These are phyloP conservation scores for Corymbia calophylla DNA, from an alignment of 441 rosid species.

Conservation along the genomic window DNA sequence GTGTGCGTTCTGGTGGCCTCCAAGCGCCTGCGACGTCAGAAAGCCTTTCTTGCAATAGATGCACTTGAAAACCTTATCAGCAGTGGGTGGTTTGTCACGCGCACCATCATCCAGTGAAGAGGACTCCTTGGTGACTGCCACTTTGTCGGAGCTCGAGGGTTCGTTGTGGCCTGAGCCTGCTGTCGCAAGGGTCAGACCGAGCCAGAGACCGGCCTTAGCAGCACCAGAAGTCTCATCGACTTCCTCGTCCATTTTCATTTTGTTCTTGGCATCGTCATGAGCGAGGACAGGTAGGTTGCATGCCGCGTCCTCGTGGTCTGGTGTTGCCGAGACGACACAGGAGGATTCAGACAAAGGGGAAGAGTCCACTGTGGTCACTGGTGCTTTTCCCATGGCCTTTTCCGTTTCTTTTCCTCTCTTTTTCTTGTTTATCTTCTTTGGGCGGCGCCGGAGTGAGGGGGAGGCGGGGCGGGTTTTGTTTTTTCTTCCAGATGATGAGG, in stretches of 20 bases:
- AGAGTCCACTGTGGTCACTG: not conserved
- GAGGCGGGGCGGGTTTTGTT: too few species aligned
- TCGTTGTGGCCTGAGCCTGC: not conserved
- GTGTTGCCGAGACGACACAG: not conserved
- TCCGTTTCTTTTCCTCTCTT: not conserved
- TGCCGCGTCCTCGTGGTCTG: not conserved
- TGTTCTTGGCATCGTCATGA: not conserved
- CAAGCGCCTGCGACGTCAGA: not conserved
- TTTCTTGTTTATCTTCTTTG: not conserved
- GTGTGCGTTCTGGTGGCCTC: conserved; percentile 1
- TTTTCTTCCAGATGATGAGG: not conserved
- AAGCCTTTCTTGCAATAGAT: not conserved
- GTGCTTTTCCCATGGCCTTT: not conserved
- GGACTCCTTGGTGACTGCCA: not conserved
- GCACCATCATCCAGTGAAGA: not conserved
- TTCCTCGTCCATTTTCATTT: not conserved
- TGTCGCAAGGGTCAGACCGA: not conserved
- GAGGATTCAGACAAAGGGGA: not conserved
- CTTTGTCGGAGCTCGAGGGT: not conserved
- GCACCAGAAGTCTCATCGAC: not conserved
- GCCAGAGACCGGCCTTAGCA: not conserved
- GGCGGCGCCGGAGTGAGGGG: not conserved
- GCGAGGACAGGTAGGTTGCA: not conserved
- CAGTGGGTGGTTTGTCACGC: not conserved
- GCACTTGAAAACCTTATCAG: not conserved